Base-by-base conservation (phyloP, 345 rosid species). In the Kandelia obovata region DNA sequence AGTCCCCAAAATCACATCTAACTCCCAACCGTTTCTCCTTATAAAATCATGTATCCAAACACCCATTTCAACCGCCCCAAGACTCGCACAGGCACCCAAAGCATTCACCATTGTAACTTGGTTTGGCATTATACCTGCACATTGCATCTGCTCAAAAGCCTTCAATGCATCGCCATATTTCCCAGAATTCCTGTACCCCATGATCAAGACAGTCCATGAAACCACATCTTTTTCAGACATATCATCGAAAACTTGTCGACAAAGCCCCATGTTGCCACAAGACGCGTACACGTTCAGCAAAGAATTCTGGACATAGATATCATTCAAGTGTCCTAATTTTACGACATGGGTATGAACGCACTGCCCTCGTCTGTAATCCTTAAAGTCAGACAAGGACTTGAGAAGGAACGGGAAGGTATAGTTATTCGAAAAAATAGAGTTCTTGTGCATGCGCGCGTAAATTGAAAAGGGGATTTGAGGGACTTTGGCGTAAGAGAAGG, bases 41-140 rank as follows among this genome's bases (percentile, higher is more conserved):
- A 75, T 66, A 71, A 77, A 79, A 62, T 82, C 86, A 77, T 85
- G 92, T 65, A 83, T 78, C 88, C 89, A 80, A 25, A 76, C 51
- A 10, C 88, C 89, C 88, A 87, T 83, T 70, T 82, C 82, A 62
- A 64, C 68, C 21, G 86, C 85, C 3, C 86, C 79, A 46, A 62
- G 76, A 68, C 79, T 64, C 7, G 76, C 78, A 62, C 86, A 83
- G 0, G 85, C 88, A 25, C 79, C 80, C 68, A 83, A 79, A 1
- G 76, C 84, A 78, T 82, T 85, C 80, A 87, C 92, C 84, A 80
- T 82, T 0, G 92, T 85, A 52, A 79, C 92, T 47, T 61, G 85
- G 76, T 83, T 87, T 16, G 87, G 87, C 76, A 74, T 79, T 47
- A 78, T 70, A 31, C 80, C 83, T 1, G 80, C 76, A 68, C 74